Evolutionary conservation across 805 yeast species (phyloP), one percentile per base, ranked within the genome.

Genomic region (Spathaspora arborariae): DNA sequence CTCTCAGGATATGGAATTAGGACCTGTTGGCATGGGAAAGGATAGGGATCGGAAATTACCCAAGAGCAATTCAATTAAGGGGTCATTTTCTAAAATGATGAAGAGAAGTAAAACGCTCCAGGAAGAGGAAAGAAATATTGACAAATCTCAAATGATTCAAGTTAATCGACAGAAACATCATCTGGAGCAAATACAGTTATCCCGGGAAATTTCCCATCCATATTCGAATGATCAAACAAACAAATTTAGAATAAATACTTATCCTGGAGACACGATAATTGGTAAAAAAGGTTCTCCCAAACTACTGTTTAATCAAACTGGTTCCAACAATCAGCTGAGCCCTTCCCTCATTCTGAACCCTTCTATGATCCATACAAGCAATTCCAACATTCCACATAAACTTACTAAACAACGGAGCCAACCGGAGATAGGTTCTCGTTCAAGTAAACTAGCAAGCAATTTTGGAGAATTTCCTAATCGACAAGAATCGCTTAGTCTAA

Each of bases 1-100:
- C 5, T 33, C 50, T 9, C 37, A 50, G 27, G 57, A 54, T 37
- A 20, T 52, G 26, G 50, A 48, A 30, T 27, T 54, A 8, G 46
- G 39, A 13, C 16, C 21, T 27, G 44, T 44, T 15, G 5, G 19
- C 13, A 4, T 15, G 19, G 34, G 24, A 6, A 33, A 22, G 34
- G 11, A 8, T 19, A 11, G 19, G 11, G 15, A n/a, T 20, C 19
- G 27, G 5, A 34, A 20, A n/a, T 15, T 13, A 36, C 13, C 19
- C 15, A 13, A 30, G 8, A n/a, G 6, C 35, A 30, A 30, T 2
- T 38, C 46, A 6, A 15, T 38, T 1, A 46, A 37, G 20, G 13
- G 39, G 7, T 43, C 46, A 20, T 26, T 46, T 9, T 46, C 45
- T 13, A 46, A 46, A 16, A 11, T 42, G 8, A 16, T 46, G 6